phyloP scores from a whole-genome alignment of 1,284 basidiomycete genomes.

The Tilletia indica region DNA sequence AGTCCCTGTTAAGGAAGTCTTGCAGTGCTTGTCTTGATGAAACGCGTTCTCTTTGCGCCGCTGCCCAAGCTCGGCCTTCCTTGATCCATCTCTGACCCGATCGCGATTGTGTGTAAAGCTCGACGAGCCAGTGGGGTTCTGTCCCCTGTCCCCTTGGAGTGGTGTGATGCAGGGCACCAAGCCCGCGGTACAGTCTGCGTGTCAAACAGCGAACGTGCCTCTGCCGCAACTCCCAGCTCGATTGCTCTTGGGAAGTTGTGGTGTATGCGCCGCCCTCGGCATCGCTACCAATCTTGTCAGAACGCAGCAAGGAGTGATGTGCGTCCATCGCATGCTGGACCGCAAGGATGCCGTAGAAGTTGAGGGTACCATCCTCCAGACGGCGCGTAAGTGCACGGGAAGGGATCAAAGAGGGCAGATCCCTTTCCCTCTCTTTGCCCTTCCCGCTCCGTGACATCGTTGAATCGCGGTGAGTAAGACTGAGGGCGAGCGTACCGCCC shows the following conservation, averaged over 20 bases:
- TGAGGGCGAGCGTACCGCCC: slow-evolving; percentile 37
- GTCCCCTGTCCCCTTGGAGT: slow-evolving; percentile 20
- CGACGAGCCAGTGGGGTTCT: neutral
- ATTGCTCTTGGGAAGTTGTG: neutral
- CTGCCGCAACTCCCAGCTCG: slow-evolving; percentile 27
- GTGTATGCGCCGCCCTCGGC: too few species aligned
- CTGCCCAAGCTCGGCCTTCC: neutral
- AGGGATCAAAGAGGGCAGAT: slow-evolving; percentile 10
- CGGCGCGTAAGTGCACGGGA: slow-evolving; percentile 27
- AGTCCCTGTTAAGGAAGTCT: neutral
- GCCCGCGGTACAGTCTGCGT: slow-evolving; percentile 19
- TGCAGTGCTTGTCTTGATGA: neutral
- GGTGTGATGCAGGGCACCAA: slow-evolving; percentile 24
- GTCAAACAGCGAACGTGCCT: slow-evolving; percentile 27
- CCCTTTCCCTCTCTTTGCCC: neutral
- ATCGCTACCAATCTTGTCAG: neutral
- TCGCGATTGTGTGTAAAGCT: neutral
- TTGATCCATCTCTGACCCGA: neutral
- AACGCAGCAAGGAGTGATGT: slow-evolving; percentile 19
- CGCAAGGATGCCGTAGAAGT: slow-evolving; percentile 39
- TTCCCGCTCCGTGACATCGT: neutral
- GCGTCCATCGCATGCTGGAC: slow-evolving; percentile 29
- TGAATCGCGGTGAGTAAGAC: slow-evolving; percentile 19
- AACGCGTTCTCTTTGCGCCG: neutral
- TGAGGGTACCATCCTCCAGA: slow-evolving; percentile 41